A percentile compares a stretch with the other conserved stretches of the same genome.
phyloP scores from a whole-genome alignment of 2,329 filamentous ascomycete genomes.

The Ilyonectria sp. region DNA sequence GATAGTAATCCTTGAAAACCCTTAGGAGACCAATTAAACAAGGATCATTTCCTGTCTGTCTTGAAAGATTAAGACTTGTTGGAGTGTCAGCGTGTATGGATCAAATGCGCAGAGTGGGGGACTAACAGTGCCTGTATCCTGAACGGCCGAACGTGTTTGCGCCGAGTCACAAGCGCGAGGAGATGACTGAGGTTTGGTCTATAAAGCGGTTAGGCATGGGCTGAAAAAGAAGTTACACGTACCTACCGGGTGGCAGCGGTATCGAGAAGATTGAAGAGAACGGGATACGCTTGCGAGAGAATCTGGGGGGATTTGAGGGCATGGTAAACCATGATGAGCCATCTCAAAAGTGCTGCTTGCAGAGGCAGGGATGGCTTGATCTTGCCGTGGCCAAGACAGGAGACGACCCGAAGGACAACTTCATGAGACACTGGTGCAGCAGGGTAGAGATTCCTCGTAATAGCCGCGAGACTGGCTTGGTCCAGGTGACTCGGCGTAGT shows the following conservation, averaged over 20 bases:
- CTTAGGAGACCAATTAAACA: constrained; percentile 81
- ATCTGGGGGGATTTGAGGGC: constrained; percentile 74
- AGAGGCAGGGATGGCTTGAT: constrained; percentile 80
- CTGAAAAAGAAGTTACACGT: background rate
- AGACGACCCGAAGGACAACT: constrained; percentile 76
- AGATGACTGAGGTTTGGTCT: constrained; percentile 80
- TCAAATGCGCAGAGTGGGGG: background rate
- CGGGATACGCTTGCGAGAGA: constrained; percentile 79
- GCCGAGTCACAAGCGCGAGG: constrained; percentile 82
- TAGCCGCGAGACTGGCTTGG: constrained; percentile 78
- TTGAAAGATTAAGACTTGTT: constrained; percentile 70
- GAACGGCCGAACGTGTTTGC: constrained; percentile 87
- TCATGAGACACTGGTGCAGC: constrained; percentile 73
- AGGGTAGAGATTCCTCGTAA: constrained; percentile 85
- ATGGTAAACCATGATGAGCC: constrained; percentile 84
- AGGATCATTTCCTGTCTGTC: constrained; percentile 79
- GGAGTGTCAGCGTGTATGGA: constrained; percentile 15
- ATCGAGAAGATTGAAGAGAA: constrained; percentile 86
- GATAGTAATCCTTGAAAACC: constrained; percentile 93
- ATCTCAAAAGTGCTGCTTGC: constrained; percentile 81
- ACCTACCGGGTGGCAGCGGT: constrained; percentile 80
- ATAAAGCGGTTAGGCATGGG: constrained; percentile 39
- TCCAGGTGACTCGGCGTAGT: constrained; percentile 79
- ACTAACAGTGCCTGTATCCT: constrained; percentile 82
- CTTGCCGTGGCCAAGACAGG: constrained; percentile 82